Conservation (phyloP, 768 basidiomycete species). For the Scleroderma citrinum region DNA sequence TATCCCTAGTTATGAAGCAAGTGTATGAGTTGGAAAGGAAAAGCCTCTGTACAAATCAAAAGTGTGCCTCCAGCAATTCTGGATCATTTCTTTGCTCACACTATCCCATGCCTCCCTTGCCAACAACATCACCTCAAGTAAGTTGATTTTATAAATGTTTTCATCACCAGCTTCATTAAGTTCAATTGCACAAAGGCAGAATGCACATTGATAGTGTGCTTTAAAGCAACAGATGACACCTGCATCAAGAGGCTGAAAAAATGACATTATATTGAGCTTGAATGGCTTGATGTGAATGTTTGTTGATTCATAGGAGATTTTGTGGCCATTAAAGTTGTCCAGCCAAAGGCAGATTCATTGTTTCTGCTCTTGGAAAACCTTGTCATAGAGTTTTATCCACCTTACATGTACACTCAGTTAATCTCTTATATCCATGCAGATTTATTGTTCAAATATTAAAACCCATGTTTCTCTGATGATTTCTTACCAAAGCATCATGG, state of each 20-base stretch:
- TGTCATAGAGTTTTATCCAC: conserved; percentile 22
- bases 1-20: no score
- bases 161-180: neutral
- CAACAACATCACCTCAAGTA: conserved; percentile 2
- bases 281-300: conserved; percentile 1
- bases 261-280: conserved; percentile 30
- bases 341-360: conserved; percentile 3
- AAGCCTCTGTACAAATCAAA: no score
- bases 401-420: no score
- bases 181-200: conserved; percentile 1
- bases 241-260: conserved; percentile 28
- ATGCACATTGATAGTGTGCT: conserved; percentile 24
- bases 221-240: conserved; percentile 28
- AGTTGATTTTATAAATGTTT: conserved; percentile 6
- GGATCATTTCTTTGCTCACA: neutral
- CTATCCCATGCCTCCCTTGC: conserved; percentile 1
- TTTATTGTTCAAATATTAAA: neutral
- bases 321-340: conserved; percentile 1
- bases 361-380: conserved; percentile 2
- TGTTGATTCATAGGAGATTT: neutral
- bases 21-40: no score
- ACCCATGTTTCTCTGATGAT: conserved; percentile 1
- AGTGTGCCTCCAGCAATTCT: conserved; percentile 5
- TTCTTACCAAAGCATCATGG: conserved; percentile 29
- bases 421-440: conserved; percentile 14